Base-by-base conservation (phyloP, 2,329 filamentous ascomycete species). In the Acrocalymma vagum region DNA sequence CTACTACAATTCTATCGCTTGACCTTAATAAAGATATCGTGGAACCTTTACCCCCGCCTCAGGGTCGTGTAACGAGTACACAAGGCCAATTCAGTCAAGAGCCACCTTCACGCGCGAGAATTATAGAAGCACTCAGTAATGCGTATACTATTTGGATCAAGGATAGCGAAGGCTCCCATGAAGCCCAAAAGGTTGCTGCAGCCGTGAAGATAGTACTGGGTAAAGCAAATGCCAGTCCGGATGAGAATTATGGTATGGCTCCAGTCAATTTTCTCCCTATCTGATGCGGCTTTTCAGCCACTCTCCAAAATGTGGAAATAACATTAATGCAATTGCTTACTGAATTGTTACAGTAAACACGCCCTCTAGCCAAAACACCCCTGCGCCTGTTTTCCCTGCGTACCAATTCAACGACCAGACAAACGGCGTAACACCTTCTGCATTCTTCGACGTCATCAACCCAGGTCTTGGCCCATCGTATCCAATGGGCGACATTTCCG, bases 1-100 rank as follows among this genome's bases (percentile, higher is more conserved):
- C 76, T 1, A 72, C 73, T 28, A 77, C 75, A 42, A 67, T 79
- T 14, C 53, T 79, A 4, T 72, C 74, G 24, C 60, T 77, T 3
- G 75, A 78, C 38, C 58, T 74, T 13, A 63, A 68, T 29, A 59
- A 58, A 14, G 63, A 65, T 5, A 25, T 63, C 14, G 29, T 41
- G 1, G 38, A 43, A 8, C 55, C 60, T 6, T 33, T 59, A 10
- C 48, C 47, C 21, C 22, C 15, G 10, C 15, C 28, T 13, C 15
- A 29, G 5, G 24, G 29, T 5, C 14, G 14, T 4, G 27, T 31
- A 8, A 42, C 38, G 9, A 48, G 29, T 16, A 49, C 49, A 10
- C 40, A 54, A 3, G 17, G 28, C 20, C 41, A 42, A 9, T 49
- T 65, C 13, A 58, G 58, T 14, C 46, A 36, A 7, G 47, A 45